Evolutionary conservation across 106 monocot species (phyloP).

Genomic region (Acanthochlamys bracteata): DNA sequence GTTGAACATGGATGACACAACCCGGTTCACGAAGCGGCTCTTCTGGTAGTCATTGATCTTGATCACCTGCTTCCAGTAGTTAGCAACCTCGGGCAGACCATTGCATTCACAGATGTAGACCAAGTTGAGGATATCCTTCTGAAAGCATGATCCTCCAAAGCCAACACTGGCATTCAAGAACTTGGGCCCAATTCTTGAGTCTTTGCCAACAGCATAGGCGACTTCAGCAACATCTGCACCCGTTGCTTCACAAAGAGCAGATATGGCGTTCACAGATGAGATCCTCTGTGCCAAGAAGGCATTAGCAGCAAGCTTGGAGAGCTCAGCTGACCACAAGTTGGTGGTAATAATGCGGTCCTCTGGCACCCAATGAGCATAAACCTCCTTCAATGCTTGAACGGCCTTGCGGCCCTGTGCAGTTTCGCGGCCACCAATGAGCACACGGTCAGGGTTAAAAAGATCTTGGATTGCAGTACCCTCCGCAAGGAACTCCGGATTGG

Average conservation of each 20-base stretch:
- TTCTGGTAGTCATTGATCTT: slow-evolving; percentile 23
- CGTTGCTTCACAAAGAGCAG: slow-evolving; percentile 20
- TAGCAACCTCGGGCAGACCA: slow-evolving; percentile 16
- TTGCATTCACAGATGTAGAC: slow-evolving; percentile 21
- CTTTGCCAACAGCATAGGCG: slow-evolving; percentile 17
- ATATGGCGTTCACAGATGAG: slow-evolving; percentile 16
- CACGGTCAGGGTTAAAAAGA: slow-evolving; percentile 9
- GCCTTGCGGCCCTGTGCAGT: slow-evolving; percentile 13
- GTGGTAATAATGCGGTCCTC: slow-evolving; percentile 13
- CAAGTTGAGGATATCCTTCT: slow-evolving; percentile 17
- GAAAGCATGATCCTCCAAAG: slow-evolving; percentile 18
- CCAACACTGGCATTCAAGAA: slow-evolving; percentile 20
- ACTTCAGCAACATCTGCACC: slow-evolving; percentile 17
- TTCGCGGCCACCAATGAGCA: slow-evolving; percentile 18
- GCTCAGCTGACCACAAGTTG: slow-evolving; percentile 18
- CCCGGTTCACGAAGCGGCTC: slow-evolving; percentile 14
- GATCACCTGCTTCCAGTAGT: slow-evolving; percentile 22
- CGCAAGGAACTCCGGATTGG: slow-evolving; percentile 19
- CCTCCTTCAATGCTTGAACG: slow-evolving; percentile 11
- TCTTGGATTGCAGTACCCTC: slow-evolving; percentile 16
- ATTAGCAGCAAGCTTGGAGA: slow-evolving; percentile 18
- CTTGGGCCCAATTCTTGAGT: slow-evolving; percentile 15
- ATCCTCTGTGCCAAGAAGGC: slow-evolving; percentile 20
- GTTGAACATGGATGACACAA: slow-evolving; percentile 17
- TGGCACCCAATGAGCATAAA: slow-evolving; percentile 15